phyloP scores from a whole-genome alignment of 495 filamentous ascomycete species.

The Diplogelasinospora grovesii region DNA sequence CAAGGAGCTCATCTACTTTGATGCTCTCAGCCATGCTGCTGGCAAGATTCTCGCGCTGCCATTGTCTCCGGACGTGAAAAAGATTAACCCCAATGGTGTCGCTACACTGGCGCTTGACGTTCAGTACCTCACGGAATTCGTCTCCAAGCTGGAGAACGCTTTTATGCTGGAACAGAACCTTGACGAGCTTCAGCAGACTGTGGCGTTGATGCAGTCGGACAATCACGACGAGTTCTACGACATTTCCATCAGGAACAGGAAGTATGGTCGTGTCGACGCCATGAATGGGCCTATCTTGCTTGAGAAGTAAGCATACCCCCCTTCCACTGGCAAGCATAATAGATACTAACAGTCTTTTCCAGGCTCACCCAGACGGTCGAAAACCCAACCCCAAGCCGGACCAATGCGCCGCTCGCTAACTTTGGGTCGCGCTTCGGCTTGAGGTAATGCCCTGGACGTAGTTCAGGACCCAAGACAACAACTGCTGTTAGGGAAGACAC shows the following conservation, averaged over 20 bases:
- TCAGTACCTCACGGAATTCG: slow-evolving; percentile 73
- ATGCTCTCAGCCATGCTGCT: slow-evolving; percentile 85
- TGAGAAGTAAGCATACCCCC: slow-evolving; percentile 62
- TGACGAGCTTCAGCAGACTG: slow-evolving; percentile 89
- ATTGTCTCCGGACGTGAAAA: slow-evolving; percentile 67
- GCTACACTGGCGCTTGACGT: slow-evolving; percentile 75
- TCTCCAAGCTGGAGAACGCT: slow-evolving; percentile 68
- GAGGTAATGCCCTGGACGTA: slow-evolving; percentile 33
- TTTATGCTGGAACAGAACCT: slow-evolving; percentile 77
- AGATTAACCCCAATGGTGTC: slow-evolving; percentile 83
- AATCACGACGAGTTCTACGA: slow-evolving; percentile 95
- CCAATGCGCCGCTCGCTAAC: slow-evolving; percentile 56
- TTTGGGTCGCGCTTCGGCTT: slow-evolving; percentile 67
- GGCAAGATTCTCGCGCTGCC: slow-evolving; percentile 84
- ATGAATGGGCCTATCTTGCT: slow-evolving; percentile 77
- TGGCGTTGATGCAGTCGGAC: slow-evolving; percentile 74
- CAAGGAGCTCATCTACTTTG: slow-evolving; percentile 96
- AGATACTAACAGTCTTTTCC: neutral
- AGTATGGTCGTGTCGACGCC: slow-evolving; percentile 88
- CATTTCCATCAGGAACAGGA: slow-evolving; percentile 74
- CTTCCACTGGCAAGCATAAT: neutral
- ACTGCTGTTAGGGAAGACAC: no score
- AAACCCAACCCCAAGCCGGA: slow-evolving; percentile 49
- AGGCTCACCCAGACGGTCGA: slow-evolving; percentile 61
- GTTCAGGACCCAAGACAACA: neutral